Percentiles rank a stretch among this genome's conserved stretches.
Evolutionary conservation across 75 land plant genomes (phyloP).

Genomic region (Cupressus sempervirens): DNA sequence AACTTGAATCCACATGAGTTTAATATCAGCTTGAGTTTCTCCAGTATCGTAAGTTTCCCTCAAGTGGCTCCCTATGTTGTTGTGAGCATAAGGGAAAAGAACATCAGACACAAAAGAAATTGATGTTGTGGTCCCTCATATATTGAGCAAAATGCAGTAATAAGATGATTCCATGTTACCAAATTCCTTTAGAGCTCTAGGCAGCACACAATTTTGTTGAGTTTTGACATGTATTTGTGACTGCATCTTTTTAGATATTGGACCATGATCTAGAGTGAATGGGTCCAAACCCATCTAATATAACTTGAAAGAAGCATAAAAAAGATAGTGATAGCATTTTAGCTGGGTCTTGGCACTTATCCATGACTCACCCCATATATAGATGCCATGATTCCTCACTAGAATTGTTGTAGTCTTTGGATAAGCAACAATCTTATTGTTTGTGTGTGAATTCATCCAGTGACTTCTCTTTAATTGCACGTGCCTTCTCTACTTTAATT

Average conservation of each 20-base stretch:
- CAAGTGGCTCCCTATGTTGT: constrained; percentile 72
- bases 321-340: constrained; percentile 97
- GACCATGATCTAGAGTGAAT: constrained; percentile 81
- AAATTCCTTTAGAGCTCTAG: constrained; percentile 17
- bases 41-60: constrained; percentile 65
- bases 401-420: constrained; percentile 96
- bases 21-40: constrained; percentile 91
- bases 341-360: constrained; percentile 99
- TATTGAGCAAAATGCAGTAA: constrained; percentile 79
- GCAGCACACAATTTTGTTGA: background rate
- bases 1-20: constrained; percentile 80
- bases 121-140: constrained; percentile 98
- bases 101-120: constrained; percentile 94
- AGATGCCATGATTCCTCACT: constrained; percentile 98
- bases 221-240: background rate
- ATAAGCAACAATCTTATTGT: constrained; percentile 97
- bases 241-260: constrained; percentile 13
- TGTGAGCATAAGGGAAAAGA: constrained; percentile 96
- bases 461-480: too few relatives aligned
- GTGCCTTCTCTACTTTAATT: too few relatives aligned
- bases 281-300: constrained; percentile 86
- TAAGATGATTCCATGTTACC: constrained; percentile 15
- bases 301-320: constrained; percentile 92
- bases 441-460: too few relatives aligned
- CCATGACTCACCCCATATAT: constrained; percentile 99